These are phyloP conservation scores for Solanum chacoense DNA, from an alignment of 305 asterid species.

Conservation along the genomic window DNA sequence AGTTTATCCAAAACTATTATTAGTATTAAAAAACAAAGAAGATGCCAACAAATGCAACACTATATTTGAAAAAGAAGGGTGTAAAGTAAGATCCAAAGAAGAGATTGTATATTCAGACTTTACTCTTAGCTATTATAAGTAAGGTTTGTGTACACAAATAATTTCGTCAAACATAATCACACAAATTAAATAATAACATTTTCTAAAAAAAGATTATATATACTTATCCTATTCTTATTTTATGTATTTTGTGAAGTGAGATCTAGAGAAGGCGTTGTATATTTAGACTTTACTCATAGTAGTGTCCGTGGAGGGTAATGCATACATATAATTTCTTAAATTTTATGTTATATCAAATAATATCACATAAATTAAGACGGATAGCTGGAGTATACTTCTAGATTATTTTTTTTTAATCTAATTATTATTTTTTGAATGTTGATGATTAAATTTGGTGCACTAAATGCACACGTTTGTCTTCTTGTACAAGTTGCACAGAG, in stretches of 20 bases:
- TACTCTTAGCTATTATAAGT: no score
- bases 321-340: no score
- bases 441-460: background rate
- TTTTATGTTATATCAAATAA: background rate
- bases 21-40: background rate
- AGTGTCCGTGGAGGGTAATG: background rate
- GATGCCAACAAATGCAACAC: background rate
- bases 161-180: background rate
- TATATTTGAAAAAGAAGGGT: background rate
- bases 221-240: no score
- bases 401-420: background rate
- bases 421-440: background rate
- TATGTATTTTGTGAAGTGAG: background rate
- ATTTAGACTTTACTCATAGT: background rate
- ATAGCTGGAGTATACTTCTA: background rate
- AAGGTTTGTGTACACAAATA: background rate
- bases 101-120: background rate
- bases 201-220: fast-evolving
- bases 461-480: constrained; percentile 1
- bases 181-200: no score
- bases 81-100: background rate
- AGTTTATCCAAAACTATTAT: background rate
- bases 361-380: background rate
- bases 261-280: background rate
- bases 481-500: background rate